Percentiles rank a stretch among this genome's conserved stretches.
Evolutionary conservation across 129 eudicot genomes (phyloP).

Genomic region (Helichrysum umbraculigerum): DNA sequence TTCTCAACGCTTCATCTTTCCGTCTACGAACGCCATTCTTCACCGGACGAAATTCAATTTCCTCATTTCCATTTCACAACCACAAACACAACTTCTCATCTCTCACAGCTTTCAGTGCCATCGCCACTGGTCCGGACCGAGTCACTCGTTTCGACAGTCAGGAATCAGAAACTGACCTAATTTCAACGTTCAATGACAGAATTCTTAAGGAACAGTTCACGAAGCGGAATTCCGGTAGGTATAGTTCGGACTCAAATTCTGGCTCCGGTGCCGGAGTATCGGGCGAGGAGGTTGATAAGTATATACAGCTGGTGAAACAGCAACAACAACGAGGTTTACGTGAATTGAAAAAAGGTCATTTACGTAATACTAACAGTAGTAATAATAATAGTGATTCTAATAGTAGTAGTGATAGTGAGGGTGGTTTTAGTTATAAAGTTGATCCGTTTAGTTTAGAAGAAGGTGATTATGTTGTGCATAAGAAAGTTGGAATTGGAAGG

Average conservation of each 20-base stretch:
- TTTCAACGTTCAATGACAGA: slow-evolving; percentile 58
- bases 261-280: slow-evolving; percentile 38
- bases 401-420: slow-evolving; percentile 15
- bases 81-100: slow-evolving; percentile 23
- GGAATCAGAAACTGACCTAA: slow-evolving; percentile 47
- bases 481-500: slow-evolving; percentile 85
- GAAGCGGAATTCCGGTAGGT: slow-evolving; percentile 45
- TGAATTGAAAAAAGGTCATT: slow-evolving; percentile 57
- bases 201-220: slow-evolving; percentile 59
- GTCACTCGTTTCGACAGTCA: slow-evolving; percentile 29
- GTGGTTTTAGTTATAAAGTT: slow-evolving; percentile 63
- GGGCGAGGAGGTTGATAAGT: slow-evolving; percentile 82
- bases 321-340: slow-evolving; percentile 87
- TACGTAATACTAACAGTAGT: neutral
- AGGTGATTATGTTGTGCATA: slow-evolving; percentile 96
- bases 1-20: slow-evolving; percentile 17
- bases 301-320: slow-evolving; percentile 71
- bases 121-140: slow-evolving; percentile 32
- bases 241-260: slow-evolving; percentile 22
- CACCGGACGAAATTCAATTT: slow-evolving; percentile 13
- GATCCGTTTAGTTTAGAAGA: slow-evolving; percentile 76
- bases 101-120: slow-evolving; percentile 19
- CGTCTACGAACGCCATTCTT: slow-evolving; percentile 25
- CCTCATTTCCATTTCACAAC: slow-evolving; percentile 17
- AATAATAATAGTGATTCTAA: neutral